These are phyloP conservation scores for Hyaloscypha variabilis DNA, from an alignment of 495 filamentous ascomycete species.

Conservation along the genomic window DNA sequence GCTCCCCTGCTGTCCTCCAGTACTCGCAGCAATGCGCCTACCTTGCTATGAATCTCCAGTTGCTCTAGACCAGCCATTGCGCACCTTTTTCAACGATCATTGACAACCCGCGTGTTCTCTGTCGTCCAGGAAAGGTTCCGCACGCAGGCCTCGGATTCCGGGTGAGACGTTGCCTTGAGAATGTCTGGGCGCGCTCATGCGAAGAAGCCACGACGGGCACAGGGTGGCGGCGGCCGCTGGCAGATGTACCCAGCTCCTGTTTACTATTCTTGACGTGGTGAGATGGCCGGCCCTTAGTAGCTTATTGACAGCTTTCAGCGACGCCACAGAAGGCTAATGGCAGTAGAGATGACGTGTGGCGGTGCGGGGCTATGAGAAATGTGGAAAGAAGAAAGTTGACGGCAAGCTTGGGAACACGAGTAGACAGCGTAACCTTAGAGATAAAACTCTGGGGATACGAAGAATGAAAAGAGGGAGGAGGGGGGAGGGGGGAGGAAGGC, in stretches of 20 bases:
- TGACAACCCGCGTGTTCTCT: conserved; percentile 24
- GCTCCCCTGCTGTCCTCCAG: neutral
- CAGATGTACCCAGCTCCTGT: neutral
- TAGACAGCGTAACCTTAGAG: neutral
- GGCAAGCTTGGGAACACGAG: neutral
- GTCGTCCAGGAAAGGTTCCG: neutral
- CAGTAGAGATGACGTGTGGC: neutral
- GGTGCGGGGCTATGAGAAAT: neutral
- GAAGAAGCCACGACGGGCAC: conserved; percentile 1
- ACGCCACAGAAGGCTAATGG: conserved; percentile 10
- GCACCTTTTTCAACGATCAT: conserved; percentile 4
- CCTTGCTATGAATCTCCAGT: conserved; percentile 97
- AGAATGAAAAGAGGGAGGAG: neutral
- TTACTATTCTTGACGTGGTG: neutral
- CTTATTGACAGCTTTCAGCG: neutral
- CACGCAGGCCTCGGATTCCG: neutral
- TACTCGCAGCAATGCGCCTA: conserved; percentile 40
- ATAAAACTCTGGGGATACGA: neutral
- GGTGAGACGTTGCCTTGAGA: neutral
- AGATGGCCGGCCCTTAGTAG: neutral
- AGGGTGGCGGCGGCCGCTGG: neutral
- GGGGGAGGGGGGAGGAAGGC: neutral
- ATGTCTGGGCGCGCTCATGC: conserved; percentile 14
- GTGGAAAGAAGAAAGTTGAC: neutral
- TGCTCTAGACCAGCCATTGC: conserved; percentile 94